These are phyloP conservation scores for Fusarium citri DNA, from an alignment of 2,329 filamentous ascomycete species.

Conservation along the genomic window DNA sequence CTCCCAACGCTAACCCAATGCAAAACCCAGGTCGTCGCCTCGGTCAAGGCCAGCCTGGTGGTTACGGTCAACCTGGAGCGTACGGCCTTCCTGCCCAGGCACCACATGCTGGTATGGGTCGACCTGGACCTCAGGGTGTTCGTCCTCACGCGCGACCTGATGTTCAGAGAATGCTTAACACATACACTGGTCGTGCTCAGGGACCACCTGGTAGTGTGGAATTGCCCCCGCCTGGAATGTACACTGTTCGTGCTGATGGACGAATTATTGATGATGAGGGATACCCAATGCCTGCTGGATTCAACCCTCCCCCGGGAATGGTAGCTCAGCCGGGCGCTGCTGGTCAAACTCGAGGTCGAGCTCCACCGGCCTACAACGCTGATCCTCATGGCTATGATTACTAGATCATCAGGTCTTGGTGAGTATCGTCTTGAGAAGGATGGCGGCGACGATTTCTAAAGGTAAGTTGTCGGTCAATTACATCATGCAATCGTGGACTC, in stretches of 20 bases:
- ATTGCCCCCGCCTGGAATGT: not conserved
- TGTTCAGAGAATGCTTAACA: not conserved
- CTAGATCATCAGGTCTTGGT: fast-evolving
- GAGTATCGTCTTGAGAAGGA: fast-evolving
- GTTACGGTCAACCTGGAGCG: not conserved
- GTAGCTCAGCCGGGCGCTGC: not conserved
- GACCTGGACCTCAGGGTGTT: fast-evolving
- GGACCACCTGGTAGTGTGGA: not conserved
- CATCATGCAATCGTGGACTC: no score
- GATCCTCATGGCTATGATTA: not conserved
- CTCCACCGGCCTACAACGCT: not conserved
- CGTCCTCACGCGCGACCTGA: not conserved
- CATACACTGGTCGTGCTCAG: not conserved
- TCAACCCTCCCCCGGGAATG: not conserved
- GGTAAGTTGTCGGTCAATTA: no score
- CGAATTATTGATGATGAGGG: not conserved
- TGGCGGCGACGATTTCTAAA: fast-evolving
- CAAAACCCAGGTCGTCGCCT: not conserved
- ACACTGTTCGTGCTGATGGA: not conserved
- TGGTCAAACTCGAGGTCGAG: not conserved
- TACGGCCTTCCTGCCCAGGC: not conserved
- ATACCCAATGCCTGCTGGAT: not conserved
- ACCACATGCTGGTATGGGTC: not conserved
- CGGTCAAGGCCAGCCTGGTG: not conserved
- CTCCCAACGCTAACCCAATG: not conserved